Evolutionary conservation across 1,284 basidiomycete species (phyloP).

Genomic region (Fomes fomentarius): DNA sequence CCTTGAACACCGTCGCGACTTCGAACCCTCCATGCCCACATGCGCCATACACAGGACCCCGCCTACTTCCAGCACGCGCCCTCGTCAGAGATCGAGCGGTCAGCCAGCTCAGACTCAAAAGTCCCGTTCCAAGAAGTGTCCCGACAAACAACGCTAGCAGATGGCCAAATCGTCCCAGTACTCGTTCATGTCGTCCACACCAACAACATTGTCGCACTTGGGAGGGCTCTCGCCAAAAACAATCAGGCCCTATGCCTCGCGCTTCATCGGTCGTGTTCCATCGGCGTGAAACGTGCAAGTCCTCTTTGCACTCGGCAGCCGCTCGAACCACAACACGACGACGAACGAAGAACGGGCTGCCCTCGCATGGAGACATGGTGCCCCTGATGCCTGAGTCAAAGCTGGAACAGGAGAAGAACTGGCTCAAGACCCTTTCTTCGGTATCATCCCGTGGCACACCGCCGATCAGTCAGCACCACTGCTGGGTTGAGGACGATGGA

Average conservation of each 20-base stretch:
- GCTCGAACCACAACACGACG: conserved; percentile 47
- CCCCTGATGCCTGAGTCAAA: conserved; percentile 54
- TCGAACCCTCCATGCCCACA: conserved; percentile 46
- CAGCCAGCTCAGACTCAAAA: conserved; percentile 34
- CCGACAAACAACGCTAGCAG: conserved; percentile 53
- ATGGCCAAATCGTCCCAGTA: conserved; percentile 42
- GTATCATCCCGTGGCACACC: conserved; percentile 64
- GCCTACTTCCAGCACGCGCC: conserved; percentile 29
- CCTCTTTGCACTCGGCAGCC: conserved; percentile 68
- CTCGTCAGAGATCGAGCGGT: conserved; percentile 32
- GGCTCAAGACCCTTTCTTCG: conserved; percentile 72
- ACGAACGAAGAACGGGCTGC: conserved; percentile 79
- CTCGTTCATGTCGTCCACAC: conserved; percentile 38
- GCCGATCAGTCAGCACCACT: conserved; percentile 26
- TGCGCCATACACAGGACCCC: conserved; percentile 29
- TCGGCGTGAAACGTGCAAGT: conserved; percentile 97
- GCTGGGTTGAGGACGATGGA: conserved; percentile 41
- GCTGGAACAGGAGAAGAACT: conserved; percentile 63
- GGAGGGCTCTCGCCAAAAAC: conserved; percentile 59
- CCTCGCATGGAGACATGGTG: conserved; percentile 63
- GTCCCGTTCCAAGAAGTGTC: conserved; percentile 61
- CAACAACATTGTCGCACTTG: conserved; percentile 40
- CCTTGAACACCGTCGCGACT: conserved; percentile 69
- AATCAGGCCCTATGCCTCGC: conserved; percentile 70
- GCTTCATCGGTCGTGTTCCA: conserved; percentile 92